Base-by-base conservation (phyloP, 148 eudicot species). In the Chenopodium formosanum region DNA sequence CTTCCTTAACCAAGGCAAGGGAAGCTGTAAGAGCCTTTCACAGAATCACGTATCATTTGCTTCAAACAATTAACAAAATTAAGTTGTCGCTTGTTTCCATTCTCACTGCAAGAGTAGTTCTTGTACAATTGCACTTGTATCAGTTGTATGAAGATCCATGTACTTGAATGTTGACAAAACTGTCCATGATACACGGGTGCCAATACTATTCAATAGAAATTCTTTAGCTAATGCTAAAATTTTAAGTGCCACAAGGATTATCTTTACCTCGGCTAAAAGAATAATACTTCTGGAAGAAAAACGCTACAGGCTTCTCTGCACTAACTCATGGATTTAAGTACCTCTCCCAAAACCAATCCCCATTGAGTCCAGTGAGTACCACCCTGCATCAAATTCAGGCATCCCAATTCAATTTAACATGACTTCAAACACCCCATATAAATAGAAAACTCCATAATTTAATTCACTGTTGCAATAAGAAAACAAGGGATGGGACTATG, bases 351-450 rank as follows among this genome's bases (percentile, higher is more conserved):
- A 85, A 95, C 92, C 65, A 93, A 83, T 64, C 90, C 98, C 98
- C 98, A 95, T 31, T 95, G 97, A 6, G 98, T 95, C 98, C 97
- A 95, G 83, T 95, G 98, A 46, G 94, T 92, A 80, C 98, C 98
- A 78, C 98, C 98, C 97, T 94, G 92, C 84, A 82, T 46, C 7
- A 40, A 20, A 68, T n/a, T 19, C 25, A 60, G 25, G 62, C 37
- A 19, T 22, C 14, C 14, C 64, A 22, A 65, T n/a, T 6, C 1
- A 29, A 67, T 46, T 31, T 40, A 66, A 23, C 48, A 13, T 27
- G 52, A 44, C 19, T 48, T 66, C 0, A 34, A 56, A 56, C 37
- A 10, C 4, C 7, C 6, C 56, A 9, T 10, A 47, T 13, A 14
- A 32, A 34, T 17, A 31, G 34, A 75, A 0, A 65, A 48, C 19